Percentiles rank a stretch among this genome's conserved stretches.
Conservation (phyloP, 305 asterid genomes). For the Fraxinus floribunda region DNA sequence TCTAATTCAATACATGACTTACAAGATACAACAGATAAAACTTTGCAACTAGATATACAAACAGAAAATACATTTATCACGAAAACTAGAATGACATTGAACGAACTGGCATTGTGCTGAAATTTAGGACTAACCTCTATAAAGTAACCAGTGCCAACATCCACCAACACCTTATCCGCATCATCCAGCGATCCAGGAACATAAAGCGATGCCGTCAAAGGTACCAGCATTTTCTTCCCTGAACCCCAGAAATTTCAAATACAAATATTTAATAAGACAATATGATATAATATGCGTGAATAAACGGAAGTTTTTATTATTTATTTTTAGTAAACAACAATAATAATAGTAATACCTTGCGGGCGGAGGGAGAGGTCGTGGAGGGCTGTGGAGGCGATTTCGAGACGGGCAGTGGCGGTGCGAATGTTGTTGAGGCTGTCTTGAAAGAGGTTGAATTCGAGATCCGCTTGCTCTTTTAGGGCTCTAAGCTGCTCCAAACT, state of each 20-base stretch:
- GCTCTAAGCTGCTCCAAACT: constrained; percentile 79
- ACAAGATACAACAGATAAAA: background rate
- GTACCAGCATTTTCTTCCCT: constrained; percentile 87
- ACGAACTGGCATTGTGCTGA: background rate
- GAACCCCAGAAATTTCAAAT: background rate
- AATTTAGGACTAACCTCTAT: constrained; percentile 55
- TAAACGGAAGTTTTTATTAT: background rate
- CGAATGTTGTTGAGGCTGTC: constrained; percentile 92
- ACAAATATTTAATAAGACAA: background rate
- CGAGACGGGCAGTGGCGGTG: constrained; percentile 81
- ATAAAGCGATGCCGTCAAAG: constrained; percentile 87
- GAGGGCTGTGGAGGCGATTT: constrained; percentile 79
- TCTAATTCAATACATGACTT: background rate
- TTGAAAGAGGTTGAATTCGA: constrained; percentile 76
- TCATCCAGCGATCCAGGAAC: constrained; percentile 87
- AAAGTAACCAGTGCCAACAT: constrained; percentile 95
- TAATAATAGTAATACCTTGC: constrained; percentile 40
- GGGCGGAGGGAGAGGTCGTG: constrained; percentile 85
- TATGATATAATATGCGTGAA: too few relatives aligned
- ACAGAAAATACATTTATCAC: background rate
- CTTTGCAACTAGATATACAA: background rate
- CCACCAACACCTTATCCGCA: constrained; percentile 85
- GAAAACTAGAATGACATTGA: background rate
- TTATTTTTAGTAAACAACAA: background rate
- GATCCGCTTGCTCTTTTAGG: constrained; percentile 81